Percentiles rank a stretch among this genome's conserved stretches.
phyloP scores from a whole-genome alignment of 2,329 filamentous ascomycete genomes.

The Talaromyces rugulosus region DNA sequence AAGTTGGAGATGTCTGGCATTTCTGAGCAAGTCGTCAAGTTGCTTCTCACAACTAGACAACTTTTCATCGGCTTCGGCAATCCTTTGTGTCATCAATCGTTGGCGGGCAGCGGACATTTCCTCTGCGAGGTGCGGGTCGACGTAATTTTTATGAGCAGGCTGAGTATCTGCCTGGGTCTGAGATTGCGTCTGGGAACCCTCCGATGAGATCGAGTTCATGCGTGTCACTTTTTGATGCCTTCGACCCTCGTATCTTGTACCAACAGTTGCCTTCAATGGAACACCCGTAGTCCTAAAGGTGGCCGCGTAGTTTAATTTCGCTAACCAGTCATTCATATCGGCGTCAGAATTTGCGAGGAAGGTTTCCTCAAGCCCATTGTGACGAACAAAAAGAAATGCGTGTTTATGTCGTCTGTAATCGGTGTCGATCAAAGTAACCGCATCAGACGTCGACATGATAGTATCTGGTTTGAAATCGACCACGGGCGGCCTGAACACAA shows the following conservation, averaged over 20 bases:
- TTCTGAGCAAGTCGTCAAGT: slow-evolving; percentile 77
- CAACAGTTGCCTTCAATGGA: slow-evolving; percentile 80
- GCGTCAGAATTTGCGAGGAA: slow-evolving; percentile 84
- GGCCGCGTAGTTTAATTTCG: slow-evolving; percentile 92
- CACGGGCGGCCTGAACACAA: slow-evolving; percentile 86
- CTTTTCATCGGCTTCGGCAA: slow-evolving; percentile 76
- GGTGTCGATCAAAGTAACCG: slow-evolving; percentile 79
- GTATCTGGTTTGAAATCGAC: slow-evolving; percentile 91
- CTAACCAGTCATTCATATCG: slow-evolving; percentile 95
- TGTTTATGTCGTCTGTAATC: slow-evolving; percentile 93
- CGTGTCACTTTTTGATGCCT: slow-evolving; percentile 54
- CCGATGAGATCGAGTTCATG: slow-evolving; percentile 55
- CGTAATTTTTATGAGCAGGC: slow-evolving; percentile 52
- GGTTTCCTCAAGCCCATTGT: slow-evolving; percentile 82
- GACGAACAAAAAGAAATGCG: slow-evolving; percentile 84
- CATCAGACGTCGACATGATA: slow-evolving; percentile 87
- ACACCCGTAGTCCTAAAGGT: slow-evolving; percentile 90
- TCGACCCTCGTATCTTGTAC: slow-evolving; percentile 80
- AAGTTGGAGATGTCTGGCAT: slow-evolving; percentile 84
- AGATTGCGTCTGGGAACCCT: slow-evolving; percentile 63
- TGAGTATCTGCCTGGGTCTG: slow-evolving; percentile 60
- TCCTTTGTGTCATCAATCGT: slow-evolving; percentile 77
- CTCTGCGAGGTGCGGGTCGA: slow-evolving; percentile 76
- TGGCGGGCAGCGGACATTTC: slow-evolving; percentile 80
- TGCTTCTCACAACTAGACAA: slow-evolving; percentile 68